Evolutionary conservation across 257 asterid genomes (phyloP).

Genomic region (Nicotiana undulata): DNA sequence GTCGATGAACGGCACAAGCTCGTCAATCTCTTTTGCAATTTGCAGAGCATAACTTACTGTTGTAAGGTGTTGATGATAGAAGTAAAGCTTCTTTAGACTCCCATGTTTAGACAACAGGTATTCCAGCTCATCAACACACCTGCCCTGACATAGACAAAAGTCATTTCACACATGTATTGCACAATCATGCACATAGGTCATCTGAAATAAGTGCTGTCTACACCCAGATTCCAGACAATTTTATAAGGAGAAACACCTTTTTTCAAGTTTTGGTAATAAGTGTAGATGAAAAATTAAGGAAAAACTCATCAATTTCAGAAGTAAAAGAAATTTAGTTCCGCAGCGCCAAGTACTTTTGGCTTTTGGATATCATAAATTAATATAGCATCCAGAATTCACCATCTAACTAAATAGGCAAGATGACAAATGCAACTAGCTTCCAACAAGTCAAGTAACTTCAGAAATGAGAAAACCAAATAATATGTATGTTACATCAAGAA

Average conservation of each 20-base stretch:
- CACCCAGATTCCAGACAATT: background rate
- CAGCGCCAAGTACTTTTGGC: background rate
- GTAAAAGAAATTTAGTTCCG: background rate
- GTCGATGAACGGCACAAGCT: background rate
- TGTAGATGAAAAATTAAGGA: background rate
- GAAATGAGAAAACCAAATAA: background rate
- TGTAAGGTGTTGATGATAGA: conserved; percentile 97
- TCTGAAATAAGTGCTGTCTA: background rate
- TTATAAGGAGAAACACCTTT: background rate
- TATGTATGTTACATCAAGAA: background rate
- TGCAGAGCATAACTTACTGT: conserved; percentile 43
- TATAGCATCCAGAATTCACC: background rate
- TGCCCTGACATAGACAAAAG: conserved; percentile 34
- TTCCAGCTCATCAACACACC: conserved; percentile 98
- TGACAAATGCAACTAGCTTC: background rate
- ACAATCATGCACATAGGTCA: conserved; percentile 9
- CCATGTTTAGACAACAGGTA: conserved; percentile 81
- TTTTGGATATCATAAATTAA: background rate
- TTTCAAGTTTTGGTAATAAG: background rate
- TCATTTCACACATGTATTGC: conserved; percentile 13
- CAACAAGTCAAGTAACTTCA: background rate
- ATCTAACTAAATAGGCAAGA: background rate
- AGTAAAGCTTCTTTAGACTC: conserved; percentile 88
- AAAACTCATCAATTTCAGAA: background rate
- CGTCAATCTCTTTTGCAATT: background rate